Percentiles rank a stretch among this genome's conserved stretches.
Conservation (phyloP, 495 filamentous ascomycete species). For the Penicillium macrosclerotiorum region DNA sequence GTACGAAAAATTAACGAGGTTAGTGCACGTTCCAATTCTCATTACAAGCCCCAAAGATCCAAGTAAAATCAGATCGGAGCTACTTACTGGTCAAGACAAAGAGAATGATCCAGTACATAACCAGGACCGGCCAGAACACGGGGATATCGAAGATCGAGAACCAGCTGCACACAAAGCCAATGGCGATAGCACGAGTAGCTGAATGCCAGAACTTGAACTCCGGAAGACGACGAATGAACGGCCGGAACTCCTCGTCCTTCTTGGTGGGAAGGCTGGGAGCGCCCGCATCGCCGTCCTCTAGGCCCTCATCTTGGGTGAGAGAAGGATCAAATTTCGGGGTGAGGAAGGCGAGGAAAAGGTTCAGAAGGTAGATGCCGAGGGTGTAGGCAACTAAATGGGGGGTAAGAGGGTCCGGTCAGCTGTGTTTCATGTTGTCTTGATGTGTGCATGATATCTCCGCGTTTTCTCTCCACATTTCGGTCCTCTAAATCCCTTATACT, state of each 20-base stretch:
- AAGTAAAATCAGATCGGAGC: not conserved
- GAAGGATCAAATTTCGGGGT: slow-evolving; percentile 99
- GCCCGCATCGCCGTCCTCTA: slow-evolving; percentile 82
- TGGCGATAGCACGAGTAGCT: slow-evolving; percentile 80
- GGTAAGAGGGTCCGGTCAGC: not conserved
- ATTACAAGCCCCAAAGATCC: not conserved
- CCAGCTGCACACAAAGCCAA: slow-evolving; percentile 88
- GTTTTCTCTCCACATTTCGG: too few relatives aligned
- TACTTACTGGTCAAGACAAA: slow-evolving; percentile 89
- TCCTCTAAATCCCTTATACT: too few relatives aligned
- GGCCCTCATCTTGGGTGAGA: slow-evolving; percentile 89
- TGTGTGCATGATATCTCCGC: not conserved
- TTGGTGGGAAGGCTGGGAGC: slow-evolving; percentile 77
- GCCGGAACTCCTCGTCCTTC: slow-evolving; percentile 93
- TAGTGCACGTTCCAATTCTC: not conserved
- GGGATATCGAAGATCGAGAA: slow-evolving; percentile 92
- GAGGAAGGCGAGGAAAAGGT: slow-evolving; percentile 98
- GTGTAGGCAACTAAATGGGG: slow-evolving; percentile 90
- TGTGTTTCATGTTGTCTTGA: slow-evolving; percentile 6
- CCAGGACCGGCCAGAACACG: slow-evolving; percentile 97
- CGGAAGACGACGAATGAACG: slow-evolving; percentile 91
- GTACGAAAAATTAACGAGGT: not conserved
- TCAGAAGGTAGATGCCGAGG: slow-evolving; percentile 97
- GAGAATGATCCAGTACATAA: slow-evolving; percentile 97
- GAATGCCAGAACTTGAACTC: slow-evolving; percentile 99